phyloP scores from a whole-genome alignment of 2,329 filamentous ascomycete species.

The Xylariaceae sp. region DNA sequence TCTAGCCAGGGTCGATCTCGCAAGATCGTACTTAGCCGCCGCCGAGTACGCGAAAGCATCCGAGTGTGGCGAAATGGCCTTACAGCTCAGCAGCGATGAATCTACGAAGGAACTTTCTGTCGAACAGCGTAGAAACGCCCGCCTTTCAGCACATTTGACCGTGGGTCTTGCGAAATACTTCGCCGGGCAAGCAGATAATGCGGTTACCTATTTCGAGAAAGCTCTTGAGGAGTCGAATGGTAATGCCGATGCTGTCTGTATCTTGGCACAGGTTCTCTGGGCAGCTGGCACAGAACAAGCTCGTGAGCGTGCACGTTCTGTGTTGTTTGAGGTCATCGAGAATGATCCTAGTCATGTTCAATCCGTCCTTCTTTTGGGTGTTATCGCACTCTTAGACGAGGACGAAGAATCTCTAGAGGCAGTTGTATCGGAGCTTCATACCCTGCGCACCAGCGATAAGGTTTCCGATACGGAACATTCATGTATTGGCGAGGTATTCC shows the following conservation, averaged over 20 bases:
- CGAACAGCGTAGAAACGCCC: conserved; percentile 63
- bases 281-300: conserved; percentile 75
- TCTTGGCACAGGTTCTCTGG: conserved; percentile 90
- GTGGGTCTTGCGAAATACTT: conserved; percentile 81
- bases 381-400: conserved; percentile 75
- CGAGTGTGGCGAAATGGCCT: conserved; percentile 74
- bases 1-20: conserved; percentile 80
- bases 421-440: conserved; percentile 71
- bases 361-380: conserved; percentile 75
- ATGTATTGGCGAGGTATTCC: conserved; percentile 68
- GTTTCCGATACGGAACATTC: conserved; percentile 61
- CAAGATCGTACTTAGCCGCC: conserved; percentile 73
- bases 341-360: conserved; percentile 70
- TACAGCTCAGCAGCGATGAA: conserved; percentile 73
- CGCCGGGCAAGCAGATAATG: conserved; percentile 57
- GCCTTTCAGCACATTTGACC: conserved; percentile 81
- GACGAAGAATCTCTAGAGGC: conserved; percentile 78
- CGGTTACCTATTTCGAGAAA: conserved; percentile 74
- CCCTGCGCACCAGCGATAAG: conserved; percentile 63
- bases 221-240: conserved; percentile 72
- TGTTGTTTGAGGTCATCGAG: conserved; percentile 78
- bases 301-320: conserved; percentile 69
- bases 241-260: conserved; percentile 78
- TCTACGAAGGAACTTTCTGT: conserved; percentile 60
- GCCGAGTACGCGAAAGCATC: conserved; percentile 63